Percentiles rank a stretch among this genome's conserved stretches.
These are phyloP conservation scores for Nicotiana sylvestris DNA, from an alignment of 257 asterid genomes.

Conservation along the genomic window DNA sequence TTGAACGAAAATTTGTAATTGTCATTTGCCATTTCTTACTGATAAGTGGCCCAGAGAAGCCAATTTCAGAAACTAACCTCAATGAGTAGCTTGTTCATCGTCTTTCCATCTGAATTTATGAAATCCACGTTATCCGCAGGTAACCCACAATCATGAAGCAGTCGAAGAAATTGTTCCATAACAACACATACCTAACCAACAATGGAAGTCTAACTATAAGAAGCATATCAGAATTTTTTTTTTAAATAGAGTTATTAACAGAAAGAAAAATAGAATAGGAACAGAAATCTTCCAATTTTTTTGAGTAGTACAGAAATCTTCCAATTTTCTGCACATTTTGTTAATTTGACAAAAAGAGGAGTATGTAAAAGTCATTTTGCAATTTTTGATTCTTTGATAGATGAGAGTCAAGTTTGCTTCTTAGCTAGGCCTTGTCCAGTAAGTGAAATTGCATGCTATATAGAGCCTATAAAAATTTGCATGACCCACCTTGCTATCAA, in stretches of 20 bases:
- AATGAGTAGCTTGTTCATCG: constrained; percentile 78
- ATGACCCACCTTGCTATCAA: constrained; percentile 78
- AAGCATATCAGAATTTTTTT: background rate
- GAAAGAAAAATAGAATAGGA: background rate
- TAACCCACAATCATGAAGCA: constrained; percentile 90
- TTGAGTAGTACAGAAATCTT: background rate
- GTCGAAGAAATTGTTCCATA: constrained; percentile 89
- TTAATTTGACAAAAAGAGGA: background rate
- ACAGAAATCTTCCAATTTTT: background rate
- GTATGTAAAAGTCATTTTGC: background rate
- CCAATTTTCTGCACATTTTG: background rate
- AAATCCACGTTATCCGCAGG: constrained; percentile 84
- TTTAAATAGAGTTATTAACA: background rate
- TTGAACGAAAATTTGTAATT: background rate
- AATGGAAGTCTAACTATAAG: background rate
- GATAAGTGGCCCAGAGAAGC: background rate
- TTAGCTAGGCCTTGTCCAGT: background rate
- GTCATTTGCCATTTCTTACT: background rate
- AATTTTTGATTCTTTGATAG: background rate
- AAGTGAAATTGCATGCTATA: background rate
- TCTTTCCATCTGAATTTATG: constrained; percentile 81
- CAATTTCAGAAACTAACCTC: constrained; percentile 52
- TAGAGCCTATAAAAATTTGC: background rate
- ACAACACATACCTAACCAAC: constrained; percentile 69
- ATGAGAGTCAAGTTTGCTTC: background rate